phyloP scores from a whole-genome alignment of 768 basidiomycete genomes.

The Collybia nuda region DNA sequence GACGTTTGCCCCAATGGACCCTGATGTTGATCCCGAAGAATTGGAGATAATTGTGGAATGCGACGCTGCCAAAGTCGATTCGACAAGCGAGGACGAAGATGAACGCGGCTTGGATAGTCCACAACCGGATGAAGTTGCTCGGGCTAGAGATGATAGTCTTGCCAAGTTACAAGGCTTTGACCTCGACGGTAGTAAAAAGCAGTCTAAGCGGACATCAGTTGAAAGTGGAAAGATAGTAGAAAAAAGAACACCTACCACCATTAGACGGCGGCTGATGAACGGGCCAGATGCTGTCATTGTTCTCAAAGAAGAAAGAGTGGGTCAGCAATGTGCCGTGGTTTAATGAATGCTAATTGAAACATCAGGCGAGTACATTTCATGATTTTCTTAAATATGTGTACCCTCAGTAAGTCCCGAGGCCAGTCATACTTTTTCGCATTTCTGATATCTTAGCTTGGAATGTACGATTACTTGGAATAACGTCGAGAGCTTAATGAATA shows the following conservation, averaged over 20 bases:
- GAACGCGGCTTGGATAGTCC: background rate
- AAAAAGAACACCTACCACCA: conserved; percentile 35
- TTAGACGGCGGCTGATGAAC: conserved; percentile 42
- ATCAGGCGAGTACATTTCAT: conserved; percentile 80
- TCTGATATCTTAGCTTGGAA: conserved; percentile 53
- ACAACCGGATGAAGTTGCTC: conserved; percentile 26
- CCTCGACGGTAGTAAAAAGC: conserved; percentile 6
- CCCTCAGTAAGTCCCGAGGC: conserved; percentile 66
- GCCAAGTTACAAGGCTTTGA: conserved; percentile 54
- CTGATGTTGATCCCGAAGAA: conserved; percentile 47
- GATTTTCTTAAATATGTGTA: conserved; percentile 94
- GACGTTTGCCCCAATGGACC: conserved; percentile 59
- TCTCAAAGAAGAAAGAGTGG: conserved; percentile 84
- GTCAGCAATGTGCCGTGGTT: conserved; percentile 13
- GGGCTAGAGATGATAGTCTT: conserved; percentile 52
- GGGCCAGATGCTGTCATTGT: conserved; percentile 83
- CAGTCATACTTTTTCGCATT: background rate
- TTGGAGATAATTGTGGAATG: conserved; percentile 35
- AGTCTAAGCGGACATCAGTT: conserved; percentile 11
- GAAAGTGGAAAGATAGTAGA: conserved; percentile 6
- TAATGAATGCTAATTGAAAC: background rate
- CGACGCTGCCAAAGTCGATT: conserved; percentile 32
- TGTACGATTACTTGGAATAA: conserved; percentile 97
- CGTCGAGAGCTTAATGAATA: conserved; percentile 88
- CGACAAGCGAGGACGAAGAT: conserved; percentile 32